These are phyloP conservation scores for Liriodendron chinense DNA, from an alignment of 164 flowering plant species.

Conservation along the genomic window DNA sequence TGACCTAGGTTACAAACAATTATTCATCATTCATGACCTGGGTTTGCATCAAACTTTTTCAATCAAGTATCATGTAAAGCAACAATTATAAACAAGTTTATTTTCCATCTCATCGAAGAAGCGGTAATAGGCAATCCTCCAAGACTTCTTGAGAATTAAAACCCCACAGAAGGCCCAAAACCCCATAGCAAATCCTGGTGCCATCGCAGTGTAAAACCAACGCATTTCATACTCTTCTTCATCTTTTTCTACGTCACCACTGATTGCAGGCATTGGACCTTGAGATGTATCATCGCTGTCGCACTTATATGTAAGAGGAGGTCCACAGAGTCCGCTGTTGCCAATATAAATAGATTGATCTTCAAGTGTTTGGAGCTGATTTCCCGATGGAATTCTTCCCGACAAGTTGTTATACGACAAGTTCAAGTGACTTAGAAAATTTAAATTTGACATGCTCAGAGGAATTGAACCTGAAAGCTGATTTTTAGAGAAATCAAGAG, in stretches of 20 bases:
- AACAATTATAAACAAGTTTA: background rate
- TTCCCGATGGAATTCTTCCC: background rate
- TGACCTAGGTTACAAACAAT: too few relatives aligned
- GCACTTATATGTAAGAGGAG: background rate
- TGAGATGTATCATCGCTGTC: background rate
- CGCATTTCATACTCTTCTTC: background rate
- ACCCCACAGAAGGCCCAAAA: constrained; percentile 10
- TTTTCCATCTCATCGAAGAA: constrained; percentile 6
- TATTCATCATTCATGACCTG: too few relatives aligned
- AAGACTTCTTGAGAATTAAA: constrained; percentile 8
- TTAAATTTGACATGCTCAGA: background rate
- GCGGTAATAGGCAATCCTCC: constrained; percentile 12
- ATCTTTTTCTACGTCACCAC: background rate
- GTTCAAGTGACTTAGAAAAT: background rate
- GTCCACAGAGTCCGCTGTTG: background rate
- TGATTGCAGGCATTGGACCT: background rate
- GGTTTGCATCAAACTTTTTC: too few relatives aligned
- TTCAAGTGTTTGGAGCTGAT: background rate
- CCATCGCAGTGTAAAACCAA: constrained; percentile 7
- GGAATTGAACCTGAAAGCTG: background rate
- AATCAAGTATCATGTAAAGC: too few relatives aligned
- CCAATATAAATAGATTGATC: background rate
- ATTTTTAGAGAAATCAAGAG: background rate
- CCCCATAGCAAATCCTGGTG: constrained; percentile 15
- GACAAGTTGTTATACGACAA: background rate